A percentile compares a stretch with the other conserved stretches of the same genome.
phyloP scores from a whole-genome alignment of 257 asterid genomes.

The Solanum peruvianum region DNA sequence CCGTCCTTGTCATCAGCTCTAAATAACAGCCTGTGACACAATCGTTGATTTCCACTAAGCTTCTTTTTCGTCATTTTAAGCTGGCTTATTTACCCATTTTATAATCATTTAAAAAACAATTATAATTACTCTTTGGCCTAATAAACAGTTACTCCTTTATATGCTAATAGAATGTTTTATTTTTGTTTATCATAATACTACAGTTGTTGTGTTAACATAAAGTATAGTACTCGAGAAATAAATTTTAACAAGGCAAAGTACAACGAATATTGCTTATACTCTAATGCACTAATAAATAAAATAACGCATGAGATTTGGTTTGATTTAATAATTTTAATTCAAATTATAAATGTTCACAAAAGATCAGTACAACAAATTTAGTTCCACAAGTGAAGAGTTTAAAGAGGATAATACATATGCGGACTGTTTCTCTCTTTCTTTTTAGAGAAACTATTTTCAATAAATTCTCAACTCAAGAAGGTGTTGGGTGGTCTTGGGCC shows the following conservation, averaged over 20 bases:
- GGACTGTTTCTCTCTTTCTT: fast-evolving
- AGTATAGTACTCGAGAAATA: not conserved
- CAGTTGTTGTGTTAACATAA: not conserved
- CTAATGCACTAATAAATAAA: not conserved
- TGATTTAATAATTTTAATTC: not conserved
- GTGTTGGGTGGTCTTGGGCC: no score
- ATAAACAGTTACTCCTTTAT: not conserved
- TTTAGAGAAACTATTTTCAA: no score
- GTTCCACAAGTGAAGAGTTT: no score
- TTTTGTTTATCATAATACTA: not conserved
- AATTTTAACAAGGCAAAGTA: not conserved
- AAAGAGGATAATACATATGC: no score
- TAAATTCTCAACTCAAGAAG: no score
- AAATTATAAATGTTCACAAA: not conserved
- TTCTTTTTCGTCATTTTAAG: not conserved
- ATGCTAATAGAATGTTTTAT: not conserved
- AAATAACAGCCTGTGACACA: not conserved
- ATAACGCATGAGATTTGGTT: not conserved
- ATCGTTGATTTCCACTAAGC: not conserved
- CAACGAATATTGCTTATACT: no score
- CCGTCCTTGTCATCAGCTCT: not conserved
- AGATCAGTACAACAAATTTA: no score
- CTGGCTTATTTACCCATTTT: not conserved
- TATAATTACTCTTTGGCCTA: not conserved
- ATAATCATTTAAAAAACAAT: not conserved